A percentile compares a stretch with the other conserved stretches of the same genome.
These are phyloP conservation scores for Achaetomium macrosporum DNA, from an alignment of 2,329 filamentous ascomycete species.

Conservation along the genomic window DNA sequence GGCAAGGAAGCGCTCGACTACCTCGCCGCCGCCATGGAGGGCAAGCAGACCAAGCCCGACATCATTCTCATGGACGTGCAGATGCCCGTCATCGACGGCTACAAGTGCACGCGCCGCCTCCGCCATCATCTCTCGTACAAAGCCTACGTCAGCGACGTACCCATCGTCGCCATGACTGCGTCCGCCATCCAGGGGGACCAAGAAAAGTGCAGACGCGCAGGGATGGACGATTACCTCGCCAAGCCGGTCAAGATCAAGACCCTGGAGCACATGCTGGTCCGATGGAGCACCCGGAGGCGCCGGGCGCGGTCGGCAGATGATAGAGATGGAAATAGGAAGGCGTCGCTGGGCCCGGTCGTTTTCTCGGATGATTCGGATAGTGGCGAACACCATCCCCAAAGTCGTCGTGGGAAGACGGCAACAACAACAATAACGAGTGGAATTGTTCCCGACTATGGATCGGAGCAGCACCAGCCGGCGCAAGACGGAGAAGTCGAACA, in stretches of 20 bases:
- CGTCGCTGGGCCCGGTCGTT: too few relatives aligned
- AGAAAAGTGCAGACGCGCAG: slow-evolving; percentile 46
- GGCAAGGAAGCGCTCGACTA: slow-evolving; percentile 75
- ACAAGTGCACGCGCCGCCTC: slow-evolving; percentile 68
- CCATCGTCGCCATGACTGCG: slow-evolving; percentile 51
- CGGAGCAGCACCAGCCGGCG: too few relatives aligned
- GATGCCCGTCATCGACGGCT: slow-evolving; percentile 73
- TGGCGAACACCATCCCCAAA: too few relatives aligned
- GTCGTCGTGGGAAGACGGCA: too few relatives aligned
- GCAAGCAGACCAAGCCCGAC: slow-evolving; percentile 54
- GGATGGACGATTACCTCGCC: slow-evolving; percentile 51
- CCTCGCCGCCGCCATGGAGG: slow-evolving; percentile 48
- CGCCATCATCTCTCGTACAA: slow-evolving; percentile 63
- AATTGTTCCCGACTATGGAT: too few relatives aligned
- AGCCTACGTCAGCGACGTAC: slow-evolving; percentile 48
- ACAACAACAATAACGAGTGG: too few relatives aligned
- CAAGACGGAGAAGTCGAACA: too few relatives aligned
- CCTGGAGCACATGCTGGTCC: slow-evolving; percentile 37
- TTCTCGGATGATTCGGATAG: not conserved
- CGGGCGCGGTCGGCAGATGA: not conserved
- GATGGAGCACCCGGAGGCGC: slow-evolving; percentile 23
- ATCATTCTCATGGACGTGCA: slow-evolving; percentile 76
- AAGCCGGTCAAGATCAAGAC: slow-evolving; percentile 49
- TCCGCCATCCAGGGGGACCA: slow-evolving; percentile 51
- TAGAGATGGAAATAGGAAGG: too few relatives aligned